phyloP scores from a whole-genome alignment of 2,329 filamentous ascomycete genomes.

The Fusarium guadeloupense region DNA sequence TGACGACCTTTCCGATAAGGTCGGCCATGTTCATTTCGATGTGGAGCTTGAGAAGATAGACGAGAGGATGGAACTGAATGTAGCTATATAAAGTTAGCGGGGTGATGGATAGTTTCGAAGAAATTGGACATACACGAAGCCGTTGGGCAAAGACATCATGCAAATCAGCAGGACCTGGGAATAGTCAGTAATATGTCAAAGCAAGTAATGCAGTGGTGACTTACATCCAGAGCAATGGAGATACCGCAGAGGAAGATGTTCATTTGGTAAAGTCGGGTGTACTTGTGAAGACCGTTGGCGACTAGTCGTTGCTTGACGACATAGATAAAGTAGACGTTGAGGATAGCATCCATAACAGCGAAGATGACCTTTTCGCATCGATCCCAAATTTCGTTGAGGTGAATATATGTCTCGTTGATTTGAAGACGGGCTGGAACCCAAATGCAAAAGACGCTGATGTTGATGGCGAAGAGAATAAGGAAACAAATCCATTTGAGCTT shows the following conservation, averaged over 20 bases:
- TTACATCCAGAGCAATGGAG: constrained; percentile 43
- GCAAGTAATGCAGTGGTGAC: background rate
- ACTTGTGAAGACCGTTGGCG: constrained; percentile 59
- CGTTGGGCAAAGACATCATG: constrained; percentile 44
- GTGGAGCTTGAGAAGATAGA: constrained; percentile 43
- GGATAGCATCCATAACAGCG: constrained; percentile 54
- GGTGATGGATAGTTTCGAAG: fast-evolving
- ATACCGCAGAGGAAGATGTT: constrained; percentile 44
- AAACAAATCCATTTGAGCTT: constrained; percentile 57
- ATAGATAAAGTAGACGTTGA: constrained; percentile 59
- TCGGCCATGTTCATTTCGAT: constrained; percentile 46
- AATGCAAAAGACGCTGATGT: constrained; percentile 60
- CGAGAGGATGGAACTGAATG: constrained; percentile 43
- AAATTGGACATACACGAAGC: constrained; percentile 36
- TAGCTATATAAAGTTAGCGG: constrained; percentile 21
- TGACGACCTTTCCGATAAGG: constrained; percentile 42
- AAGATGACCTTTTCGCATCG: constrained; percentile 61
- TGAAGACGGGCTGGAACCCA: constrained; percentile 61
- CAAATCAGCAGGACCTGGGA: constrained; percentile 35
- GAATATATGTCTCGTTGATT: constrained; percentile 49
- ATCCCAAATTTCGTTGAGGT: constrained; percentile 60
- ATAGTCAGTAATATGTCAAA: background rate
- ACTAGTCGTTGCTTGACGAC: constrained; percentile 57
- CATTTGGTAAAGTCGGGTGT: constrained; percentile 55
- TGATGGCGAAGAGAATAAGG: constrained; percentile 54